phyloP scores from a whole-genome alignment of 2,329 filamentous ascomycete genomes.

The Venturiaceae sp. region DNA sequence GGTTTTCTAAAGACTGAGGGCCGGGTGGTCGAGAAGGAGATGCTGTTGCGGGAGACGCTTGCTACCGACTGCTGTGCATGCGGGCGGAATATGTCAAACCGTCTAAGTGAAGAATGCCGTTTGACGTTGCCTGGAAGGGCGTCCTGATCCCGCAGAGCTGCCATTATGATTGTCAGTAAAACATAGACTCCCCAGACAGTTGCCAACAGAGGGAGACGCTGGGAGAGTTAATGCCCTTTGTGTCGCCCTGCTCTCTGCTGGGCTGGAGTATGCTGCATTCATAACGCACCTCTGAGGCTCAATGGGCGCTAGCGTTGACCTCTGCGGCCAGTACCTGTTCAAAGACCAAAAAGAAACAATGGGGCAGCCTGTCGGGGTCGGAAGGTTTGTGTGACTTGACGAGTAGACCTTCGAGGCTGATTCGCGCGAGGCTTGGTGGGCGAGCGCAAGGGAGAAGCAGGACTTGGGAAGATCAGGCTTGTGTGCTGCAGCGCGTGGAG shows the following conservation, averaged over 20 bases:
- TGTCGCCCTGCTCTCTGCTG: neutral
- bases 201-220: neutral
- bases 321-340: neutral
- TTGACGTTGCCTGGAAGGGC: neutral
- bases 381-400: neutral
- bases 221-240: too few species aligned
- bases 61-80: slow-evolving; percentile 3
- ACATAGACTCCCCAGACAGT: too few species aligned
- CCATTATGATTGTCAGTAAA: neutral
- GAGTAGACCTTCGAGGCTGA: neutral
- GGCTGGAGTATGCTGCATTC: neutral
- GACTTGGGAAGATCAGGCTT: neutral
- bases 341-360: neutral
- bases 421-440: neutral
- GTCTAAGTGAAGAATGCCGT: slow-evolving; percentile 2
- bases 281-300: slow-evolving; percentile 1
- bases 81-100: slow-evolving; percentile 6
- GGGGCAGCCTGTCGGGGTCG: neutral
- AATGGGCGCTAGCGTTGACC: neutral
- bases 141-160: neutral
- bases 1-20: neutral
- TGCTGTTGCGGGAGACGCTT: neutral
- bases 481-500: neutral
- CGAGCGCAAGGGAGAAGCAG: neutral
- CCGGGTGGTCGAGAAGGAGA: neutral